Evolutionary conservation across 2,329 filamentous ascomycete species (phyloP).

Genomic region (Cercospora zeae-maydis): DNA sequence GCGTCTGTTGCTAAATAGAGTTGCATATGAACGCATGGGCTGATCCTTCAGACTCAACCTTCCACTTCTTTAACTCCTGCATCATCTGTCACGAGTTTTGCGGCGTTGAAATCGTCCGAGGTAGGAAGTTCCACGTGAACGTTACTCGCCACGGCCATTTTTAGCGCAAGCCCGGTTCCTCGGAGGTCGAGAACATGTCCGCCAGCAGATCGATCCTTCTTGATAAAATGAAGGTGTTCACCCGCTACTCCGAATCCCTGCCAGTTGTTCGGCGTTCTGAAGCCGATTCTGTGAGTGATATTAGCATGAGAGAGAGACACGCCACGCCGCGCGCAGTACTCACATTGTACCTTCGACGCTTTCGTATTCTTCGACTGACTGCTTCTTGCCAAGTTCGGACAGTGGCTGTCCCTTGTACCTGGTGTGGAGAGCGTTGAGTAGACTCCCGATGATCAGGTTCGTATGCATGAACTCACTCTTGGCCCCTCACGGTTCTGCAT

Average conservation of each 20-base stretch:
- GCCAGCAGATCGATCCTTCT: constrained; percentile 36
- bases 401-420: constrained; percentile 33
- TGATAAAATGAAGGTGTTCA: constrained; percentile 44
- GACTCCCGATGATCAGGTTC: neutral
- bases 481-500: constrained; percentile 34
- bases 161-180: constrained; percentile 35
- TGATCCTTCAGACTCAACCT: constrained; percentile 25
- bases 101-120: constrained; percentile 40
- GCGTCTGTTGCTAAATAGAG: neutral
- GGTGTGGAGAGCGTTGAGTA: neutral
- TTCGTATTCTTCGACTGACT: constrained; percentile 39
- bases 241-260: constrained; percentile 43
- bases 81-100: constrained; percentile 36
- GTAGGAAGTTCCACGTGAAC: constrained; percentile 42
- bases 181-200: constrained; percentile 43
- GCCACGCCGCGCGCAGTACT: neutral
- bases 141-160: constrained; percentile 39
- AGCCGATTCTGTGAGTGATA: constrained; percentile 35
- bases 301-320: neutral
- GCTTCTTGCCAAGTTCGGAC: constrained; percentile 40
- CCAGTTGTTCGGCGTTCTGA: constrained; percentile 41
- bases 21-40: too few relatives aligned
- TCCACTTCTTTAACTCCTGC: constrained; percentile 38
- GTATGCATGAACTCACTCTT: constrained; percentile 22
- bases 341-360: constrained; percentile 39